A percentile compares a stretch with the other conserved stretches of the same genome.
Conservation (phyloP, 2,329 filamentous ascomycete genomes). For the Botryotinia narcissicola region DNA sequence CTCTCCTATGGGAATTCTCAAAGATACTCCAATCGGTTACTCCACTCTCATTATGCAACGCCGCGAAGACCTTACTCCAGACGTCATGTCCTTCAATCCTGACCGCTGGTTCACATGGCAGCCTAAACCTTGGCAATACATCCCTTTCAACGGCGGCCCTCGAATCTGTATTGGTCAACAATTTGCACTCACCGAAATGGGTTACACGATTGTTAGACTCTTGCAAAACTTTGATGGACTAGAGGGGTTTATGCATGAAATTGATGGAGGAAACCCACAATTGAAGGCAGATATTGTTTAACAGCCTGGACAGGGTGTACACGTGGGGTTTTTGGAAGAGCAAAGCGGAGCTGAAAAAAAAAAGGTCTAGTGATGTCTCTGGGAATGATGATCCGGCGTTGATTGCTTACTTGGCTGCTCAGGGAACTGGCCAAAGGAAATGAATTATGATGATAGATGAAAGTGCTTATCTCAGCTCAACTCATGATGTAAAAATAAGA, state of each 20-base stretch:
- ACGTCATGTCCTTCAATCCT: slow-evolving; percentile 54
- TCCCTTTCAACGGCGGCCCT: slow-evolving; percentile 74
- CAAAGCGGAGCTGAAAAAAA: not conserved
- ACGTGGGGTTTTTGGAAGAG: slow-evolving; percentile 53
- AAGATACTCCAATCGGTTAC: slow-evolving; percentile 65
- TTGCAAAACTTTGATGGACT: slow-evolving; percentile 69
- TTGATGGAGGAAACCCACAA: slow-evolving; percentile 53
- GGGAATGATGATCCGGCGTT: not conserved
- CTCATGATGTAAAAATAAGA: not conserved
- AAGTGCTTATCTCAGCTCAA: not conserved
- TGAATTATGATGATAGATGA: not conserved
- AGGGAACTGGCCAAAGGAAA: not conserved
- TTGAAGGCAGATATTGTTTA: slow-evolving; percentile 61
- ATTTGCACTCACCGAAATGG: slow-evolving; percentile 76
- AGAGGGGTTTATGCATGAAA: slow-evolving; percentile 53
- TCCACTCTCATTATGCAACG: slow-evolving; percentile 72
- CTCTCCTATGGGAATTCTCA: slow-evolving; percentile 62
- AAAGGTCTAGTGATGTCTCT: not conserved
- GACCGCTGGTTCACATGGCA: slow-evolving; percentile 65
- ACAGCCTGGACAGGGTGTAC: slow-evolving; percentile 57
- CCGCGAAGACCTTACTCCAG: slow-evolving; percentile 59
- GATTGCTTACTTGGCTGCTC: not conserved
- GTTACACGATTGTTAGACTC: slow-evolving; percentile 68
- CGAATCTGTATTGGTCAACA: slow-evolving; percentile 77
- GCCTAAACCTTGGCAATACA: slow-evolving; percentile 66